A percentile compares a stretch with the other conserved stretches of the same genome.
Evolutionary conservation across 2,329 filamentous ascomycete genomes (phyloP).

Genomic region (Tolypocladium paradoxum): DNA sequence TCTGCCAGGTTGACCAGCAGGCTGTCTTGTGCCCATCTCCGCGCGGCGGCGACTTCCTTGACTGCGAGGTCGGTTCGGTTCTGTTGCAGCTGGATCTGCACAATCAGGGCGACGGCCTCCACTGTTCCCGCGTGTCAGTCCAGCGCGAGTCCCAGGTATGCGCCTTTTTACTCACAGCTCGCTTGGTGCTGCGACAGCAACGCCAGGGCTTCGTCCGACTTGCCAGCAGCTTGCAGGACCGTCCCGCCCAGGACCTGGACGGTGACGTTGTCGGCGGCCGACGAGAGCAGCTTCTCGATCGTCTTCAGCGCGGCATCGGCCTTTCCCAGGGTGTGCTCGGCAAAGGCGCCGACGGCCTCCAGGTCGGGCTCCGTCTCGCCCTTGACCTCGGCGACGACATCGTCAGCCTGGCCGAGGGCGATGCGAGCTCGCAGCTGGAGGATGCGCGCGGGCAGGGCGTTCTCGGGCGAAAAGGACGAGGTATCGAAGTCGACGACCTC

Average conservation of each 20-base stretch:
- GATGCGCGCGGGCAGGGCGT: constrained; percentile 64
- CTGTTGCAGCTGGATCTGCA: constrained; percentile 85
- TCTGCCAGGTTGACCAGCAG: constrained; percentile 89
- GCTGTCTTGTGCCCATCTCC: constrained; percentile 92
- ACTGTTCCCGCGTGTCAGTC: constrained; percentile 31
- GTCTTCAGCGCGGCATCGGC: constrained; percentile 49
- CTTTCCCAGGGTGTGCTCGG: constrained; percentile 52
- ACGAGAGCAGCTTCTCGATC: constrained; percentile 56
- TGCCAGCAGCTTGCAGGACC: constrained; percentile 67
- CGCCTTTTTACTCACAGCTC: constrained; percentile 50
- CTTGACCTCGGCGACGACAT: constrained; percentile 60
- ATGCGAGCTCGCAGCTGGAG: constrained; percentile 75
- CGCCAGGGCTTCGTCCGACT: constrained; percentile 74
- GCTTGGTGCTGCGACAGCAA: constrained; percentile 77
- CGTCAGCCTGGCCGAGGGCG: constrained; percentile 66
- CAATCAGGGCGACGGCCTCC: constrained; percentile 72
- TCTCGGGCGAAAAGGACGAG: constrained; percentile 65
- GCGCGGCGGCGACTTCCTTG: constrained; percentile 78
- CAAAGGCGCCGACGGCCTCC: constrained; percentile 65
- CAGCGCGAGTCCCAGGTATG: not conserved
- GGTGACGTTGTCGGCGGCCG: constrained; percentile 59
- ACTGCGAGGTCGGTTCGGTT: constrained; percentile 84
- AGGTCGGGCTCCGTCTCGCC: constrained; percentile 61
- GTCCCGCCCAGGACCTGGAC: constrained; percentile 79
- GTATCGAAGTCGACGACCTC: constrained; percentile 79